Base-by-base conservation (phyloP, 2,329 filamentous ascomycete species). In the Harringtonia aguacate region DNA sequence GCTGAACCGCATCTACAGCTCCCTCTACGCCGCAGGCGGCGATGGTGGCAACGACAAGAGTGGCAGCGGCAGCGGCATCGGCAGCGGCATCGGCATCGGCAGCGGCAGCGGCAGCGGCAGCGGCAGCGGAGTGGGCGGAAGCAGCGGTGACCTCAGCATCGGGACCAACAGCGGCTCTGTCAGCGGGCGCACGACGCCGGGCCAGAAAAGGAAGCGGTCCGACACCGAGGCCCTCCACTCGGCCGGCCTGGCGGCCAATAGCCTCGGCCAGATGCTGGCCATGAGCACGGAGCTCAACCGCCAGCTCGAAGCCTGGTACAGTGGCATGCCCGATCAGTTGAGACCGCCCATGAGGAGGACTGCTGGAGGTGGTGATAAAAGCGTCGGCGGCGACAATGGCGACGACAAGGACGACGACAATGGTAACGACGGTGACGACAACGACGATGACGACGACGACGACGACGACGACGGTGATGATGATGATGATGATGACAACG, bases 321-420 rank as follows among this genome's bases (percentile, higher is more conserved):
- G 50, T 29, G 59, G 59, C 8, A 64, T 64, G 24, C 63, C 63
- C 2, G 56, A 58, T 38, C 52, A 56, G 27, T 45, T 63, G 8
- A 56, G 59, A 44, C 86, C 83, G 69, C 51, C 52, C 0, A 58
- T 73, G 13, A n/a, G n/a, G n/a, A n/a, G n/a, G n/a, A n/a, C n/a
- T n/a, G n/a, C n/a, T n/a, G n/a, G n/a, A n/a, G n/a, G n/a, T n/a
- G n/a, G n/a, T n/a, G 79, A 83, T 40, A 1, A 21, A 8, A 24
- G 21, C 4, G 28, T 4, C 2, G 29, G 14, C 17, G 17, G 17
- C 18, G 20, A n/a, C 33, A 18, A 13, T 8, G 20, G 56, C 60
- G 1, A 74, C 82, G 38, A 63, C 20, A 37, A 4, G 3, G 29
- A 35, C 7, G 22, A 28, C 4, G 39, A 28, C 15, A 15, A 28